Percentiles rank a stretch among this genome's conserved stretches.
These are phyloP conservation scores for Acer saccharum DNA, from an alignment of 345 rosid species.

Conservation along the genomic window DNA sequence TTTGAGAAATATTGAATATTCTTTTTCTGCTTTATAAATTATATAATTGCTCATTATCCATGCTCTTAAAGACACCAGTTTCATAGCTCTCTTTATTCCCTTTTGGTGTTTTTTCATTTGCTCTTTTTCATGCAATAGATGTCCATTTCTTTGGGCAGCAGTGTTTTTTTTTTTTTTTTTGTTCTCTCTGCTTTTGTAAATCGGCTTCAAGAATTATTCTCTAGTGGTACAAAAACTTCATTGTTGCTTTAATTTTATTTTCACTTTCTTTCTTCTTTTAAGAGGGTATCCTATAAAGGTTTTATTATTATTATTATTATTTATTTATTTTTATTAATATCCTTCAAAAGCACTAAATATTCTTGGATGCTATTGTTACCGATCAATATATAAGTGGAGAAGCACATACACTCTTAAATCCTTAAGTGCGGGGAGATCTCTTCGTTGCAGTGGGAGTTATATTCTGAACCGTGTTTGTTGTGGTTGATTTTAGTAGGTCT, in stretches of 20 bases:
- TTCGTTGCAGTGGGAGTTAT: no score
- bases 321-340: background rate
- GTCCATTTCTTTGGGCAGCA: background rate
- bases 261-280: slow-evolving; percentile 3
- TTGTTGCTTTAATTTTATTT: slow-evolving; percentile 7
- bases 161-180: background rate
- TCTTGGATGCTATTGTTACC: background rate
- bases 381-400: background rate
- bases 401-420: no score
- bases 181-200: background rate
- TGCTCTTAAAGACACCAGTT: background rate
- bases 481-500: no score
- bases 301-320: background rate
- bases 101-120: background rate
- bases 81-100: background rate
- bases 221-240: background rate
- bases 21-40: background rate
- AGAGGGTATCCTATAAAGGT: slow-evolving; percentile 28
- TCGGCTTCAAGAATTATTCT: background rate
- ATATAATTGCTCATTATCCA: background rate
- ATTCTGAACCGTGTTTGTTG: no score
- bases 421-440: no score
- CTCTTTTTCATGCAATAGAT: background rate
- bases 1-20: background rate
- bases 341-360: slow-evolving; percentile 1